Evolutionary conservation across 2,329 filamentous ascomycete species (phyloP).

Genomic region (Epichloe sylvatica): DNA sequence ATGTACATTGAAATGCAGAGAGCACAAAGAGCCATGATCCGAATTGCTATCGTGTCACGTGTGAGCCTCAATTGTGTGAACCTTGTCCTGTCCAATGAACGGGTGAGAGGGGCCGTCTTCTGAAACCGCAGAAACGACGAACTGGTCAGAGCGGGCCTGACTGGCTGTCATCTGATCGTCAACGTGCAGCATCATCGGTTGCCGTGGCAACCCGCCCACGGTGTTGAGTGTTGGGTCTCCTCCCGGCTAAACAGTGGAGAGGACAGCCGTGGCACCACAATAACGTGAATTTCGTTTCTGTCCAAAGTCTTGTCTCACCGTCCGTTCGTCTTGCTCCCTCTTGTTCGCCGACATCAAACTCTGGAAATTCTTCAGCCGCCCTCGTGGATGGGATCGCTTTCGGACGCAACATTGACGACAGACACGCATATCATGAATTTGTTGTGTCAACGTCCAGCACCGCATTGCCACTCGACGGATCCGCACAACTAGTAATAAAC

Average conservation of each 20-base stretch:
- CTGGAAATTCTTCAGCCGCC: background rate
- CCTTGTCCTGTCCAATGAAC: too few relatives aligned
- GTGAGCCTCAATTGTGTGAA: too few relatives aligned
- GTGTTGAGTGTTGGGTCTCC: background rate
- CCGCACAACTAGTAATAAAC: background rate
- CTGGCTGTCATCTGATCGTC: background rate
- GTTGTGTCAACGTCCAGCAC: background rate
- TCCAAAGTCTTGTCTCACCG: too few relatives aligned
- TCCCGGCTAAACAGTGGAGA: slow-evolving; percentile 1
- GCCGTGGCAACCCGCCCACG: background rate
- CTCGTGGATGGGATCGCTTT: background rate
- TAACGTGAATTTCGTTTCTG: background rate
- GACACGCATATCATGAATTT: slow-evolving; percentile 1
- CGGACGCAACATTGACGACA: background rate
- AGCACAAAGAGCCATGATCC: too few relatives aligned
- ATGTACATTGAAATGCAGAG: too few relatives aligned
- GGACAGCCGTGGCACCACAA: background rate
- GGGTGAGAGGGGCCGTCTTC: too few relatives aligned
- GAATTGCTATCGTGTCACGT: too few relatives aligned
- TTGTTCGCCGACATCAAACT: background rate
- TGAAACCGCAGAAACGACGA: background rate
- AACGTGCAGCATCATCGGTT: background rate
- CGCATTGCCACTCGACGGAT: background rate
- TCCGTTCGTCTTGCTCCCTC: background rate
- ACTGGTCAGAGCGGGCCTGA: background rate